Evolutionary conservation across 2,329 filamentous ascomycete species (phyloP), one percentile per base, ranked within the genome.

Genomic region (Lomentospora prolificans): DNA sequence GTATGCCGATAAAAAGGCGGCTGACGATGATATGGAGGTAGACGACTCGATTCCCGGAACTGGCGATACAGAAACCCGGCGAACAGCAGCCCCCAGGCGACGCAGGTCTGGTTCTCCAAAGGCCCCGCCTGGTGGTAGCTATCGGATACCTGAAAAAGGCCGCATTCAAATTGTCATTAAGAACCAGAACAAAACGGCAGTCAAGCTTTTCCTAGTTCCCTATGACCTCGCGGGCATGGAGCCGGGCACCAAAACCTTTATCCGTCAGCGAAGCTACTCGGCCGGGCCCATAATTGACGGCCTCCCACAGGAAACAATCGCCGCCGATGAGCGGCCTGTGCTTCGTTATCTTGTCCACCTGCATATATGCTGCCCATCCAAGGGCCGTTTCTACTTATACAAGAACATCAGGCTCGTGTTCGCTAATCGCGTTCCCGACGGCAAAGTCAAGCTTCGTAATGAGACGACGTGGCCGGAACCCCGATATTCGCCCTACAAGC

Each of bases 91-190:
- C 17, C 17, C 17, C 8, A 27, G 58, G 3, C 22, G 55, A n/a
- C 52, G 53, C 10, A 57, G 60, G 28, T 55, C 53, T n/a, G 55
- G 80, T 58, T 67, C 67, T 1, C 65, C 65, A 8, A 69, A 65
- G 68, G 82, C 86, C 14, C 89, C 90, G 0, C 87, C 89, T 0
- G 90, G 90, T 6, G 92, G 94, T 33, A 89, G 88, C 65, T 99
- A 97, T 68, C 86, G 94, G 46, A 96, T 99, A 55, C 94, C 94
- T 0, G 86, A 94, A 65, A 87, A 91, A 68, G 94, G 94, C 0
- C 94, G 97, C 69, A 76, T 99, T 12, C 94, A 99, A 64, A 95
- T 99, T 60, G 86, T 99, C 59, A 89, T 99, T 67, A 97, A 97
- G 68, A 99, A 97, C 64, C 92, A 91, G 14, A 96, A 97, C 72